A percentile compares a stretch with the other conserved stretches of the same genome.
phyloP scores from a whole-genome alignment of 768 basidiomycete species.

The Mrakia hoshinonis region DNA sequence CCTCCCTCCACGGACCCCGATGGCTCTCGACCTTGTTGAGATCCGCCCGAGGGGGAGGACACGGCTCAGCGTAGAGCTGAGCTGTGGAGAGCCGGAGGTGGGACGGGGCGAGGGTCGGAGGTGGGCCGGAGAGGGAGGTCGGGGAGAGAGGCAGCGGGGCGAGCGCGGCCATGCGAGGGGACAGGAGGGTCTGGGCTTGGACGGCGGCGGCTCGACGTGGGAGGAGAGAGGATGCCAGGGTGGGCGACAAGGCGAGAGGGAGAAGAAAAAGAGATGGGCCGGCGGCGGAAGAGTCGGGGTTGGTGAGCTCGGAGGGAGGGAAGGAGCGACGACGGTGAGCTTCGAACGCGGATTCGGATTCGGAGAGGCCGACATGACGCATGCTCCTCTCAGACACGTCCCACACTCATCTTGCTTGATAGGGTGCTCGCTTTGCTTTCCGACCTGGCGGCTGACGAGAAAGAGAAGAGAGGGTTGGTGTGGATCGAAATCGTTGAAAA shows the following conservation, averaged over 20 bases:
- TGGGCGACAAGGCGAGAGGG: not conserved
- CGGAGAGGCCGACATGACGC: no score
- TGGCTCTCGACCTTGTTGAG: slow-evolving; percentile 16
- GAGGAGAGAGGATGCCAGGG: not conserved
- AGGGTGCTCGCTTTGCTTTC: no score
- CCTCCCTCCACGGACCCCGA: slow-evolving; percentile 26
- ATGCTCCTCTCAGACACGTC: no score
- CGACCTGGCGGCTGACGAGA: no score
- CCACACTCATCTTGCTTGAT: no score
- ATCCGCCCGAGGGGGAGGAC: slow-evolving; percentile 8
- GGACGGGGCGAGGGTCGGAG: slow-evolving; percentile 26
- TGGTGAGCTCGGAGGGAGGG: no score
- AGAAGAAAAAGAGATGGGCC: no score
- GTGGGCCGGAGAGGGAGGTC: not conserved
- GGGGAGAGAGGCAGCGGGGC: slow-evolving; percentile 6
- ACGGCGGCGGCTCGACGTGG: not conserved
- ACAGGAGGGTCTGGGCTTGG: not conserved
- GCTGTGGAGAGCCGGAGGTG: slow-evolving; percentile 31
- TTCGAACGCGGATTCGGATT: no score
- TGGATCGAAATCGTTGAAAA: no score
- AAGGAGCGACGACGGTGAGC: no score
- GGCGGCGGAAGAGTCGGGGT: no score
- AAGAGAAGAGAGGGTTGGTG: no score
- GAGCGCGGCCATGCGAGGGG: not conserved
- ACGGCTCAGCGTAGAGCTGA: slow-evolving; percentile 32